Evolutionary conservation across 345 rosid genomes (phyloP).

Genomic region (Xanthoceras sorbifolium): DNA sequence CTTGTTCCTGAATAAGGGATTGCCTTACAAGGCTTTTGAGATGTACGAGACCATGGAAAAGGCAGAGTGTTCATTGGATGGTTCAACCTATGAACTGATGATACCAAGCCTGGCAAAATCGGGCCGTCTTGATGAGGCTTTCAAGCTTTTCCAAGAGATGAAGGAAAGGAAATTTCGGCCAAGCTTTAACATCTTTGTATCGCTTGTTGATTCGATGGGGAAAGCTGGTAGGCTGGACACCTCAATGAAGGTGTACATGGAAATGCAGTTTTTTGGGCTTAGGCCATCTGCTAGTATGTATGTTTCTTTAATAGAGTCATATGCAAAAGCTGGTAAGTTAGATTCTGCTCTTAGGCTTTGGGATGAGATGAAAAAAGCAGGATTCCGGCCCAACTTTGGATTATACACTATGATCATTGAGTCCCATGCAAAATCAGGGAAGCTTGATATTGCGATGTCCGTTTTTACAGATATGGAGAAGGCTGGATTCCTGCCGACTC

Average conservation of each 20-base stretch:
- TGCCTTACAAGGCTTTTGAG: constrained; percentile 97
- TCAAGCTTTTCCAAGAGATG: constrained; percentile 92
- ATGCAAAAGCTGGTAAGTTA: constrained; percentile 88
- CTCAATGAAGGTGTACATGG: constrained; percentile 87
- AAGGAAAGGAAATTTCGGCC: constrained; percentile 69
- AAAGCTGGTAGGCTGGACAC: constrained; percentile 94
- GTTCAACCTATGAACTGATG: constrained; percentile 81
- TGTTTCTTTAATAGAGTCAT: constrained; percentile 86
- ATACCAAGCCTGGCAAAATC: constrained; percentile 94
- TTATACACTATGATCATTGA: constrained; percentile 81
- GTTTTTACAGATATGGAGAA: constrained; percentile 86
- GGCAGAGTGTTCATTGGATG: constrained; percentile 67
- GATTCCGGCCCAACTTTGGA: constrained; percentile 89
- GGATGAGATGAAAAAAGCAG: constrained; percentile 88
- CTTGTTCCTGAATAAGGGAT: constrained; percentile 79
- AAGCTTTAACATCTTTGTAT: constrained; percentile 61
- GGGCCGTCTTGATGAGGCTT: constrained; percentile 93
- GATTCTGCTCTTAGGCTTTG: constrained; percentile 85
- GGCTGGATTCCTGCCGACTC: constrained; percentile 91
- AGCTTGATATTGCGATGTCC: constrained; percentile 89
- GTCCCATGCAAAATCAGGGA: constrained; percentile 96
- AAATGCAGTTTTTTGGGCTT: constrained; percentile 76
- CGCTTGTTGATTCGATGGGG: constrained; percentile 97
- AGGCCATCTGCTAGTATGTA: constrained; percentile 83
- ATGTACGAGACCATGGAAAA: constrained; percentile 92